phyloP scores from a whole-genome alignment of 1,139 yeast species.

The Candida glucosophila region DNA sequence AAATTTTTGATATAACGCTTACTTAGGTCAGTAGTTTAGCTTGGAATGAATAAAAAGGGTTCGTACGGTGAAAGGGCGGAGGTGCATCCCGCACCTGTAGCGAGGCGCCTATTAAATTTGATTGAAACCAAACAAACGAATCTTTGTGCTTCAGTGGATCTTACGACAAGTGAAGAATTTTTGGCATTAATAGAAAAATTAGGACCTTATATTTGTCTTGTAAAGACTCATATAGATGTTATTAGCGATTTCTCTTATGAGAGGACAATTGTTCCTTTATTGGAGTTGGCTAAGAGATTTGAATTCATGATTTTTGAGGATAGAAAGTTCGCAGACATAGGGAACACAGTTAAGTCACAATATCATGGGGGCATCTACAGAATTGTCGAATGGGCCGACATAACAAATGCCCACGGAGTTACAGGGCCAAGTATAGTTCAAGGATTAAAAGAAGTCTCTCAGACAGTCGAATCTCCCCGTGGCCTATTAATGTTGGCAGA shows the following conservation, averaged over 20 bases:
- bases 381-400: constrained; percentile 92
- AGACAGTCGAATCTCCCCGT: constrained; percentile 64
- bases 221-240: constrained; percentile 92
- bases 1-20: too few relatives aligned
- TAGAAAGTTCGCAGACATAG: constrained; percentile 97
- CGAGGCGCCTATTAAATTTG: constrained; percentile 59
- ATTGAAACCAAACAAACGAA: constrained; percentile 81
- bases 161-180: constrained; percentile 68
- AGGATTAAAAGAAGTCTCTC: constrained; percentile 80
- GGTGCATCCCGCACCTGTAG: constrained; percentile 69
- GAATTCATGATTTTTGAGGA: constrained; percentile 88
- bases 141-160: constrained; percentile 95
- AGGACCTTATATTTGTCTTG: constrained; percentile 88
- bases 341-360: constrained; percentile 94
- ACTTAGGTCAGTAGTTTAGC: too few relatives aligned
- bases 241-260: constrained; percentile 82
- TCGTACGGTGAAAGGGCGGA: constrained; percentile 69
- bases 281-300: constrained; percentile 64
- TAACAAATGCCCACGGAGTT: constrained; percentile 95
- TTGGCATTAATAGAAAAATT: constrained; percentile 62
- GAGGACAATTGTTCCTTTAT: constrained; percentile 65
- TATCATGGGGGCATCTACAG: constrained; percentile 83
- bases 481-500: constrained; percentile 95
- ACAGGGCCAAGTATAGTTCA: constrained; percentile 91
- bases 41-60: too few relatives aligned